Percentiles rank a stretch among this genome's conserved stretches.
phyloP scores from a whole-genome alignment of 2,329 filamentous ascomycete species.

The Leptodontidium sp. region DNA sequence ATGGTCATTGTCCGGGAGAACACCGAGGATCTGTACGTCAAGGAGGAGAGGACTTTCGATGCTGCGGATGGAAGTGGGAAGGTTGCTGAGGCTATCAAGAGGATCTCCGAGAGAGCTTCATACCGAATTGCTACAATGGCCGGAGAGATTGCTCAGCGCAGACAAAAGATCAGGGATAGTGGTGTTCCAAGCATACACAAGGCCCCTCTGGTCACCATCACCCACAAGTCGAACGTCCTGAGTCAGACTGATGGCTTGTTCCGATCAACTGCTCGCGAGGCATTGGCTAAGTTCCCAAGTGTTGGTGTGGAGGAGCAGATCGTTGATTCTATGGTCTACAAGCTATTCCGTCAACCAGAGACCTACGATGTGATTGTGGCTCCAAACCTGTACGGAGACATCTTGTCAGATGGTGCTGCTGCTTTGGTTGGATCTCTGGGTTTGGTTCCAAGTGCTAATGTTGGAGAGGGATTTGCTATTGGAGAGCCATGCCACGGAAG shows the following conservation, averaged over 20 bases:
- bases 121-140: conserved; percentile 91
- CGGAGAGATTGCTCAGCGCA: conserved; percentile 88
- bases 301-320: conserved; percentile 93
- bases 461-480: conserved; percentile 92
- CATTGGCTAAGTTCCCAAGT: conserved; percentile 73
- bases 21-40: conserved; percentile 93
- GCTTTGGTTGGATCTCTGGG: conserved; percentile 92
- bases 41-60: conserved; percentile 87
- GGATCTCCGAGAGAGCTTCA: conserved; percentile 87
- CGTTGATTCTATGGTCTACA: conserved; percentile 99
- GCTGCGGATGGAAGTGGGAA: conserved; percentile 74
- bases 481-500: conserved; percentile 98
- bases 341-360: conserved; percentile 94
- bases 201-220: conserved; percentile 86
- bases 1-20: conserved; percentile 99
- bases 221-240: conserved; percentile 97
- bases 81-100: conserved; percentile 97
- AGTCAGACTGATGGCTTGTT: conserved; percentile 97
- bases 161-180: conserved; percentile 78
- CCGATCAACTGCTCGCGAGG: conserved; percentile 78
- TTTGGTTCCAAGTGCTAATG: conserved; percentile 93
- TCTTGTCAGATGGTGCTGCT: conserved; percentile 93
- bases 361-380: conserved; percentile 98
- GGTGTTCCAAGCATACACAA: conserved; percentile 67
- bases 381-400: conserved; percentile 96